These are phyloP conservation scores for Beverwykella pulmonaria DNA, from an alignment of 495 filamentous ascomycete genomes.

Conservation along the genomic window DNA sequence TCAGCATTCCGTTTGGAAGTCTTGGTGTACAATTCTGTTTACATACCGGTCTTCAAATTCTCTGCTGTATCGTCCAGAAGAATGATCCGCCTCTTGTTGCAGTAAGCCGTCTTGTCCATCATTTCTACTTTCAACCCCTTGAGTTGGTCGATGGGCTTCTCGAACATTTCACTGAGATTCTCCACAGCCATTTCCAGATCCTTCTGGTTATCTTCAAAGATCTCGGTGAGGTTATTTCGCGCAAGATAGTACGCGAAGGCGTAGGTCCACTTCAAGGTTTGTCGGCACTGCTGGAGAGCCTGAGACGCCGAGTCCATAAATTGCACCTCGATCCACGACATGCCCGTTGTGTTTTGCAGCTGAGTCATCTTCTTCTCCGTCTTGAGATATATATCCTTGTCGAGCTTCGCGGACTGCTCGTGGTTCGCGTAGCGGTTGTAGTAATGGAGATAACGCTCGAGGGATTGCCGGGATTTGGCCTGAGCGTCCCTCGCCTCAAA, in stretches of 20 bases:
- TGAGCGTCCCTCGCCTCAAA: slow-evolving; percentile 86
- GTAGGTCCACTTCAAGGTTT: slow-evolving; percentile 98
- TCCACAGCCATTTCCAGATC: slow-evolving; percentile 97
- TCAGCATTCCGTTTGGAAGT: not conserved
- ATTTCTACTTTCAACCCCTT: slow-evolving; percentile 90
- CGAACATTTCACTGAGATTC: slow-evolving; percentile 94
- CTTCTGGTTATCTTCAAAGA: slow-evolving; percentile 98
- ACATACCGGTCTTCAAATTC: slow-evolving; percentile 81
- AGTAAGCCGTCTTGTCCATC: slow-evolving; percentile 96
- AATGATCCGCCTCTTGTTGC: slow-evolving; percentile 87
- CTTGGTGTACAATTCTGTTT: not conserved
- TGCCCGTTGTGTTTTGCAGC: slow-evolving; percentile 85
- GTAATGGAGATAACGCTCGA: slow-evolving; percentile 96
- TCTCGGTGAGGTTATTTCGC: slow-evolving; percentile 92
- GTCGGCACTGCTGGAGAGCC: slow-evolving; percentile 90
- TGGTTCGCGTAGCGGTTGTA: slow-evolving; percentile 99
- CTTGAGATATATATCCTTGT: slow-evolving; percentile 93
- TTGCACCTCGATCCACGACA: slow-evolving; percentile 99
- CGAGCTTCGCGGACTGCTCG: slow-evolving; percentile 94
- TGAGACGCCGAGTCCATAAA: slow-evolving; percentile 92
- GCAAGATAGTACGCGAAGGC: slow-evolving; percentile 96
- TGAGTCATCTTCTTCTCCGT: slow-evolving; percentile 99
- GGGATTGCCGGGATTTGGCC: slow-evolving; percentile 80
- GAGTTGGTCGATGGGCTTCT: slow-evolving; percentile 86
- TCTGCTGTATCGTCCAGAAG: slow-evolving; percentile 88